Conservation (phyloP, 108 stramenopile genomes). For the Skeletonema menzelii region DNA sequence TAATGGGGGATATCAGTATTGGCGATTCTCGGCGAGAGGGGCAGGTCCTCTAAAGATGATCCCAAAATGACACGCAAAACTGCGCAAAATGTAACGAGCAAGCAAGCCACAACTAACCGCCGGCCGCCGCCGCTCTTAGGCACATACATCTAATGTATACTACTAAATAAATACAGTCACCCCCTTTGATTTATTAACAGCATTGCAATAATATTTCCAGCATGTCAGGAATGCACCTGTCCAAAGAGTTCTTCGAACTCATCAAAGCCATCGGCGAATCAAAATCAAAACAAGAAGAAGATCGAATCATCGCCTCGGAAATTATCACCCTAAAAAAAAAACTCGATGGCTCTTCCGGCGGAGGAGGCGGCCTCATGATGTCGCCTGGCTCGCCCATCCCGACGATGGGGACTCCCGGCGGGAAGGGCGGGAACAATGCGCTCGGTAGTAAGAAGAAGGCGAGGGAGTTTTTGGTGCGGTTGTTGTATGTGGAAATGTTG, state of each 20-base stretch:
- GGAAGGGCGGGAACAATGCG: slow-evolving; percentile 31
- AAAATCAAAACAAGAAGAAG: slow-evolving; percentile 99
- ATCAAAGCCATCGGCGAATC: slow-evolving; percentile 99
- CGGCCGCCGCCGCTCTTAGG: no score
- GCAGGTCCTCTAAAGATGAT: no score
- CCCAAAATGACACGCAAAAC: no score
- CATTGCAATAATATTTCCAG: slow-evolving; percentile 17
- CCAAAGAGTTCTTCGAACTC: slow-evolving; percentile 99
- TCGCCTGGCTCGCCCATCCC: slow-evolving; percentile 16
- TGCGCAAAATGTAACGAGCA: no score
- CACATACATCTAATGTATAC: no score
- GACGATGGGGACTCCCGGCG: slow-evolving; percentile 42
- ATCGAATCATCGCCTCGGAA: slow-evolving; percentile 95
- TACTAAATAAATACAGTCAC: no score
- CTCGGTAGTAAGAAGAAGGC: slow-evolving; percentile 82
- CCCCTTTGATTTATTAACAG: no score
- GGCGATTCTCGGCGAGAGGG: no score
- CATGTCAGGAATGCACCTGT: slow-evolving; percentile 76
- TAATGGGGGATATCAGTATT: no score
- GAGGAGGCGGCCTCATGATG: slow-evolving; percentile 13
- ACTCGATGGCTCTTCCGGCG: slow-evolving; percentile 45
- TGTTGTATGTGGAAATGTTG: slow-evolving; percentile 99
- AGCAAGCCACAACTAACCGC: no score
- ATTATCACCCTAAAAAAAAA: slow-evolving; percentile 85
- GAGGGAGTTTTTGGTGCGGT: slow-evolving; percentile 96